A percentile compares a stretch with the other conserved stretches of the same genome.
These are phyloP conservation scores for Casuarina cunninghamiana DNA, from an alignment of 306 rosid genomes.

Conservation along the genomic window DNA sequence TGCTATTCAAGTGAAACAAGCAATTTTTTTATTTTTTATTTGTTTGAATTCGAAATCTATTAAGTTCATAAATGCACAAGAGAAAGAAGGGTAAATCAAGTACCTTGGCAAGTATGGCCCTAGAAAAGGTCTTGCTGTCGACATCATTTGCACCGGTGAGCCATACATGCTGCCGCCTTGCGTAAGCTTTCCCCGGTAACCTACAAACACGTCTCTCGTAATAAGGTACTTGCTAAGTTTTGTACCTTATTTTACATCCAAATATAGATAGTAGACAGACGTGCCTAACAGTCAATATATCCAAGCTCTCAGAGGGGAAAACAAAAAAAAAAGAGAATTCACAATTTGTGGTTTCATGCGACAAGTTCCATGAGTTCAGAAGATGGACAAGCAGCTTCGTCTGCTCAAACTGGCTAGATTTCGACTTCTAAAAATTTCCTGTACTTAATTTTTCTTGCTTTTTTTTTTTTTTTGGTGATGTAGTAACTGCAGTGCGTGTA, in stretches of 20 bases:
- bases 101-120: conserved; percentile 97
- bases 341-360: too few species aligned
- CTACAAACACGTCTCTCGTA: conserved; percentile 29
- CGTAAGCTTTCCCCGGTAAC: conserved; percentile 89
- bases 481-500: neutral
- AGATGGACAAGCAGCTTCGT: too few species aligned
- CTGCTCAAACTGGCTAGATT: too few species aligned
- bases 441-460: neutral
- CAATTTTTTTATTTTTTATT: neutral
- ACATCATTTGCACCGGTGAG: conserved; percentile 84
- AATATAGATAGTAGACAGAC: neutral
- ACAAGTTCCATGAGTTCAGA: too few species aligned
- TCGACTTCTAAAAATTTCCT: neutral
- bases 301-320: too few species aligned
- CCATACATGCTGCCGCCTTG: conserved; percentile 83
- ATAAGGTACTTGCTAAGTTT: neutral
- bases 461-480: neutral
- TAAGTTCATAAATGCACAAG: neutral
- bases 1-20: neutral
- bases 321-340: too few species aligned
- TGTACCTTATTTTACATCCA: too few species aligned
- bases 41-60: neutral
- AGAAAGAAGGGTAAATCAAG: neutral
- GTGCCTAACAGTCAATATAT: neutral
- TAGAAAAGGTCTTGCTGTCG: conserved; percentile 78